phyloP scores from a whole-genome alignment of 2,329 filamentous ascomycete genomes.

The Diaporthe sp. region DNA sequence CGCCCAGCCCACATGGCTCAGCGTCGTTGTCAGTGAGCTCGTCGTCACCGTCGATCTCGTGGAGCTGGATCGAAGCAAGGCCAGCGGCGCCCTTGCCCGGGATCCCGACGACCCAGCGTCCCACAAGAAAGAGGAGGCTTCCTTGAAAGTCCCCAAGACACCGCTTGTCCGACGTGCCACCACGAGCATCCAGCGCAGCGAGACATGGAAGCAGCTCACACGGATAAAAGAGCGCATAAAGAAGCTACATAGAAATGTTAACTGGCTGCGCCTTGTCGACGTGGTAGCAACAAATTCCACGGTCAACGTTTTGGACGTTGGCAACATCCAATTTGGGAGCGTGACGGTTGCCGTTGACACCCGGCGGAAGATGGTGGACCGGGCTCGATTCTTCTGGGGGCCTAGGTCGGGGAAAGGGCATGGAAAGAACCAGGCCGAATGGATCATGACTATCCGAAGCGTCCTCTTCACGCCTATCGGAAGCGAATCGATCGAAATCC shows the following conservation, averaged over 20 bases:
- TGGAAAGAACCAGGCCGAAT: conserved; percentile 85
- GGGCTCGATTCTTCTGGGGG: conserved; percentile 89
- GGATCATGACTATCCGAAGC: conserved; percentile 89
- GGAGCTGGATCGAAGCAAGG: conserved; percentile 68
- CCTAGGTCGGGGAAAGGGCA: conserved; percentile 70
- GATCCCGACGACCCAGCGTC: conserved; percentile 41
- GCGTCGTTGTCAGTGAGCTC: conserved; percentile 87
- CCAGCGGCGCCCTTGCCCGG: conserved; percentile 47
- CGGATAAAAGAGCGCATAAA: conserved; percentile 88
- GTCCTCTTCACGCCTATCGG: conserved; percentile 90
- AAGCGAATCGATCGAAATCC: conserved; percentile 84
- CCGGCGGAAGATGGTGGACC: conserved; percentile 89
- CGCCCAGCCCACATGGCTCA: conserved; percentile 96
- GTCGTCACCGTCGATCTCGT: conserved; percentile 85
- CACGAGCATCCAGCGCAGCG: conserved; percentile 64
- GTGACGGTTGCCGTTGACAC: conserved; percentile 92
- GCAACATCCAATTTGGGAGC: conserved; percentile 85
- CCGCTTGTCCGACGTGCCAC: conserved; percentile 47
- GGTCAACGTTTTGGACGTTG: conserved; percentile 82
- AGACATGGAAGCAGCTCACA: conserved; percentile 85
- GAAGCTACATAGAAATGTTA: conserved; percentile 84
- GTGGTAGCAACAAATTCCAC: conserved; percentile 86
- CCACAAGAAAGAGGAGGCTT: conserved; percentile 40
- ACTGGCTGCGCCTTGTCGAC: conserved; percentile 91
- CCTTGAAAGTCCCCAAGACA: conserved; percentile 44